Evolutionary conservation across 106 monocot genomes (phyloP), one percentile per base, ranked within the genome.

Genomic region (Phalaenopsis aphrodite): DNA sequence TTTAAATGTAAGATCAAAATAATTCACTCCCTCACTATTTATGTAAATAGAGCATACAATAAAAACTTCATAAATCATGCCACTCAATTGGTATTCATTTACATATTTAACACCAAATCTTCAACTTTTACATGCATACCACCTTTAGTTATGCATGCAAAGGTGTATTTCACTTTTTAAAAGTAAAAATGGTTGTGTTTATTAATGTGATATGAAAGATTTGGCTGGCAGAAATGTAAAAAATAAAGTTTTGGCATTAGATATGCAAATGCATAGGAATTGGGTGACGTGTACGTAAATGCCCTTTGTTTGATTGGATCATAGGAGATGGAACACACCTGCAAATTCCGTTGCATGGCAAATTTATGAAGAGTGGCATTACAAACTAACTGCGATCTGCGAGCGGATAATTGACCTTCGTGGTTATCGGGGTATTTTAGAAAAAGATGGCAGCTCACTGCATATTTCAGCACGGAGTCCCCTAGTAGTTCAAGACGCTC

Each of bases 381-480:
- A 80, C 85, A 88, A 79, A 99, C 86, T 19, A 81, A 72, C 23
- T 83, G 75, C 78, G 86, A 83, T 73, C 98, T 89, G 41, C 47
- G 56, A 37, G 86, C 81, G 74, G 91, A 83, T 76, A 99, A 81
- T 52, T 95, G 91, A 8, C 89, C 98, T 82, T 99, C 98, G 77
- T 93, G 84, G 15, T 91, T 86, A 47, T 93, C 74, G 41, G 90
- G 92, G 84, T 79, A 88, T 79, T 85, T 94, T 48, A 99, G 61
- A 83, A 85, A 99, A 42, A 99, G 84, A 82, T 79, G 68, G 77
- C 91, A 93, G 76, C 91, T 91, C 38, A 95, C 87, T 47, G 88
- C 83, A 87, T 93, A 99, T 83, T 99, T 99, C 76, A 99, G 78
- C 5, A 98, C 89, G 58, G 98, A 99, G 84, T 99, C 98, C 30